These are phyloP conservation scores for Pseudocercospora fuligena DNA, from an alignment of 2,329 filamentous ascomycete genomes.

Conservation along the genomic window DNA sequence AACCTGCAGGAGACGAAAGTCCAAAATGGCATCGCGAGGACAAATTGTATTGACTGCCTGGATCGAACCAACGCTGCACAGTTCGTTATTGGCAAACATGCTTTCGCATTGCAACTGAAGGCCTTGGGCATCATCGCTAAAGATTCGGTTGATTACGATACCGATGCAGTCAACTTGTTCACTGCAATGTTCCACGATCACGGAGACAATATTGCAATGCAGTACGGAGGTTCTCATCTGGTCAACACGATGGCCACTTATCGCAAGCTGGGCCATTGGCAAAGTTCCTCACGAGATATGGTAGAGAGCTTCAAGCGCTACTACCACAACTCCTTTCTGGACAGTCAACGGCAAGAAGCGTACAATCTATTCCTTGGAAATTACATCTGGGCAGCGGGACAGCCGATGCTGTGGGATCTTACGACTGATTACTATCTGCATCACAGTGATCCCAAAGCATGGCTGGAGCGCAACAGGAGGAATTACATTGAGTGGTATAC, in stretches of 20 bases:
- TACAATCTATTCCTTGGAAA: constrained; percentile 98
- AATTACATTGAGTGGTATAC: constrained; percentile 93
- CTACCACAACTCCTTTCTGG: constrained; percentile 97
- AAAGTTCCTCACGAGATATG: constrained; percentile 96
- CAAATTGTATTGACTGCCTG: constrained; percentile 97
- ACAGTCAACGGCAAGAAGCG: constrained; percentile 96
- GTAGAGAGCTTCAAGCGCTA: constrained; percentile 99
- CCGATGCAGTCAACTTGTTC: constrained; percentile 92
- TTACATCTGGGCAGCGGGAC: constrained; percentile 83
- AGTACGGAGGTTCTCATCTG: constrained; percentile 95
- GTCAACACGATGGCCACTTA: constrained; percentile 99
- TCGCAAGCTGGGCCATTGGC: constrained; percentile 98
- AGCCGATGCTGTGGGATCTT: constrained; percentile 97
- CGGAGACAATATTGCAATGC: constrained; percentile 94
- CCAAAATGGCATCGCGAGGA: constrained; percentile 91
- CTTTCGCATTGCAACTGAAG: constrained; percentile 88
- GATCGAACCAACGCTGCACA: constrained; percentile 97
- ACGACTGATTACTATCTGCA: constrained; percentile 95
- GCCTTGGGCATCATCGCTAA: constrained; percentile 84
- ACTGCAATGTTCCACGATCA: constrained; percentile 98
- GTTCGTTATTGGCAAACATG: constrained; percentile 95
- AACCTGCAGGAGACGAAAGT: constrained; percentile 68
- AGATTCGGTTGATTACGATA: constrained; percentile 85
- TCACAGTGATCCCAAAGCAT: constrained; percentile 78
- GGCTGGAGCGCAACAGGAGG: constrained; percentile 64